These are phyloP conservation scores for Pseudozyma tsukubaensis DNA, from an alignment of 1,284 basidiomycete species.

Conservation along the genomic window DNA sequence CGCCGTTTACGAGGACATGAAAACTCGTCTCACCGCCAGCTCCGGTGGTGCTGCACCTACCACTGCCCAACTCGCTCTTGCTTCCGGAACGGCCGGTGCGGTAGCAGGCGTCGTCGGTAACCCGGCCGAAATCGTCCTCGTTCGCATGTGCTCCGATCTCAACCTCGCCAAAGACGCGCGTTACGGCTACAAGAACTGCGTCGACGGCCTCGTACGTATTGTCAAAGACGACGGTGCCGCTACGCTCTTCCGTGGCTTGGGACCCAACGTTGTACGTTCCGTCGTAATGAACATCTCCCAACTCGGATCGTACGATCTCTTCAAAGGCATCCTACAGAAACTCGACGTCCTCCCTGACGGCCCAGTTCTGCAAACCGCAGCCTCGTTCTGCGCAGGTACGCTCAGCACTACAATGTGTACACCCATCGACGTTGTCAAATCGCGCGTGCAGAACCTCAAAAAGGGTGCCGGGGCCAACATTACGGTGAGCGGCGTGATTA, in stretches of 20 bases:
- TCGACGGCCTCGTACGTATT: constrained; percentile 71
- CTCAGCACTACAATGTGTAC: constrained; percentile 71
- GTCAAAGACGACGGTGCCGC: constrained; percentile 70
- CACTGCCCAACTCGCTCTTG: constrained; percentile 47
- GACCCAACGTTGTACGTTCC: constrained; percentile 72
- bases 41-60: constrained; percentile 23
- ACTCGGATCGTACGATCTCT: constrained; percentile 71
- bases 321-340: constrained; percentile 71
- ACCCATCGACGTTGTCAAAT: constrained; percentile 59
- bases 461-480: constrained; percentile 39
- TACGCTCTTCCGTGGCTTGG: constrained; percentile 71
- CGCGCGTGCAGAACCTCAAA: constrained; percentile 68
- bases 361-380: constrained; percentile 67
- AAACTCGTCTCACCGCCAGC: constrained; percentile 36
- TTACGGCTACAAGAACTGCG: constrained; percentile 69
- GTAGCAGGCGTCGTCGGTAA: constrained; percentile 64
- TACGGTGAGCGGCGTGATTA: constrained; percentile 41
- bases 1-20: constrained; percentile 66
- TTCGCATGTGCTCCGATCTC: constrained; percentile 70
- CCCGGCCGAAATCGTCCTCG: constrained; percentile 72
- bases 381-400: constrained; percentile 70
- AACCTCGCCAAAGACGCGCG: constrained; percentile 61
- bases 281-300: constrained; percentile 72
- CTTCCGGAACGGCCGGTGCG: constrained; percentile 62
- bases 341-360: constrained; percentile 66